Evolutionary conservation across 2,329 filamentous ascomycete genomes (phyloP), one percentile per base, ranked within the genome.

Genomic region (Alternaria sp.): DNA sequence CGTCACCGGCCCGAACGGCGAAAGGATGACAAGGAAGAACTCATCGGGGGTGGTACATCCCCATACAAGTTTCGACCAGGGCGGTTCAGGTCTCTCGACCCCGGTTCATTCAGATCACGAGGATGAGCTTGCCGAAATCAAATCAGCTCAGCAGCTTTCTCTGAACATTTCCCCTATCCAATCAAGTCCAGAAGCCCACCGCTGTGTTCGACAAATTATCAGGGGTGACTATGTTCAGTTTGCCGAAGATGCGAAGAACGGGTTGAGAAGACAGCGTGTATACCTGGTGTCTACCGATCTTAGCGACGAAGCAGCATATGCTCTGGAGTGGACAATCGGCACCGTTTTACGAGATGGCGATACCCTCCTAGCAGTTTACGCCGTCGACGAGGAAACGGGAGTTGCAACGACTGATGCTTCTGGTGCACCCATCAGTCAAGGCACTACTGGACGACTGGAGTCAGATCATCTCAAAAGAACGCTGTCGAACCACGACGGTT

Each of bases 211-310:
- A 20, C 95, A 96, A 63, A 92, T 98, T 62, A 90, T 97, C 66
- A 90, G 95, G 14, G 95, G 95, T 40, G 92, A 98, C 68, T 97
- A 92, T 75, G 81, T 82, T 51, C 86, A 88, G 68, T 90, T 97
- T 67, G 89, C 91, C 44, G 86, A 90, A 66, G 89, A 94, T 72
- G 92, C 92, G 0, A 89, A 94, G 58, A 90, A 92, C 12, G 92
- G 93, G 54, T 85, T 92, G 51, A 88, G 92, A 51, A 88, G 92
- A 54, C 87, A 94, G 62, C 87, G 95, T 54, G 96, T 95, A 72
- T 99, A 98, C 75, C 83, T 99, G 16, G 93, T 97, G n/a, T 94
- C 95, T 3, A 97, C 93, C 0, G 95, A 99, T 78, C 82, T 98
- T 4, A 97, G 94, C 69, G 92, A 95, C 38, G 95, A 99, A 81